phyloP scores from a whole-genome alignment of 352 stramenopile species.

The Globisporangium cederbergense region DNA sequence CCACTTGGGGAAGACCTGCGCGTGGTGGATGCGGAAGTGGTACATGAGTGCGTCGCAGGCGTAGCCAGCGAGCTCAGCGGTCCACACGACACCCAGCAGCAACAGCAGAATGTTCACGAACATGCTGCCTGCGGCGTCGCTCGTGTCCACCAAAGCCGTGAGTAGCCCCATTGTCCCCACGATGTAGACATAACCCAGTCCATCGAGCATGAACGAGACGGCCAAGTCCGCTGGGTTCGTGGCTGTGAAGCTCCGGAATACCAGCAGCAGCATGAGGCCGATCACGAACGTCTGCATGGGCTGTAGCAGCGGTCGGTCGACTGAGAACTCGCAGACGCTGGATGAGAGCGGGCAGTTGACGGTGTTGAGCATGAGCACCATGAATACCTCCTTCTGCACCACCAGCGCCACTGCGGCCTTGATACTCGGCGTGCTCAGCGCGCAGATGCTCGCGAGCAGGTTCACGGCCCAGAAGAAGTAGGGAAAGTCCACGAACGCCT shows the following conservation, averaged over 20 bases:
- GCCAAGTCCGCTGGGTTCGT: slow-evolving; percentile 33
- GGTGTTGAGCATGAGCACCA: slow-evolving; percentile 36
- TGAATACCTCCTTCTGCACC: slow-evolving; percentile 37
- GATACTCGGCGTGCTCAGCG: slow-evolving; percentile 28
- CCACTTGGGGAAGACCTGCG: slow-evolving; percentile 36
- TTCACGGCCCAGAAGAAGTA: slow-evolving; percentile 41
- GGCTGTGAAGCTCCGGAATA: slow-evolving; percentile 26
- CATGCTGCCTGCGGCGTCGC: slow-evolving; percentile 18
- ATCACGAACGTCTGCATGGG: slow-evolving; percentile 35
- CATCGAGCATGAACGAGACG: slow-evolving; percentile 29
- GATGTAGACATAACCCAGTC: slow-evolving; percentile 39
- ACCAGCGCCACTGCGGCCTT: slow-evolving; percentile 28
- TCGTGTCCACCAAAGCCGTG: slow-evolving; percentile 43
- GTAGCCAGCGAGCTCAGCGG: slow-evolving; percentile 42
- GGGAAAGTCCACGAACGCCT: slow-evolving; percentile 24
- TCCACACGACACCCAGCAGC: slow-evolving; percentile 41
- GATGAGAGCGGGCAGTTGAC: slow-evolving; percentile 32
- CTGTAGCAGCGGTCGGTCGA: slow-evolving; percentile 22
- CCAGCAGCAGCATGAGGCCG: slow-evolving; percentile 27
- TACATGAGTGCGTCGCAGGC: slow-evolving; percentile 53
- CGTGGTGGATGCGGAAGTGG: slow-evolving; percentile 41
- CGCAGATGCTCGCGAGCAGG: slow-evolving; percentile 29
- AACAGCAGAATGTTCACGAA: slow-evolving; percentile 42
- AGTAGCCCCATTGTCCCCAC: slow-evolving; percentile 31
- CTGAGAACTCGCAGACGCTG: slow-evolving; percentile 6